Base-by-base conservation (phyloP, 2,329 filamentous ascomycete species). In the Pseudocercospora fijiensis region DNA sequence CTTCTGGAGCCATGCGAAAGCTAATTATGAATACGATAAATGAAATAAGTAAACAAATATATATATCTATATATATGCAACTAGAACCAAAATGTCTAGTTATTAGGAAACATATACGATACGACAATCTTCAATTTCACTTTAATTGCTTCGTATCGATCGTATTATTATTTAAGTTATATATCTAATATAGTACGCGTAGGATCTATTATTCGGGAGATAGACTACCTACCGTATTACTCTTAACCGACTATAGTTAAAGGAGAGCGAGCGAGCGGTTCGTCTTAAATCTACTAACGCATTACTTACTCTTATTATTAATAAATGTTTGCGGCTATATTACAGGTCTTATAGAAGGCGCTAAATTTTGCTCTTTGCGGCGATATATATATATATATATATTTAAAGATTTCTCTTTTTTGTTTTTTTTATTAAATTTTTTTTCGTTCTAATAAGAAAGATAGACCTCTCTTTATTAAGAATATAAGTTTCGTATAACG, bases 291-390 rank as follows among this genome's bases (percentile, higher is more conserved):
- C 5, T 41, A n/a, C 37, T n/a, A 41, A 41, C 37, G 37, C 37
- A 41, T 41, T n/a, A n/a, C 5, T 41, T 13, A n/a, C n/a, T n/a
- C n/a, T n/a, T n/a, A n/a, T n/a, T n/a, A n/a, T n/a, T n/a, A n/a
- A n/a, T n/a, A n/a, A n/a, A n/a, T n/a, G n/a, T n/a, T n/a, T n/a
- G n/a, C n/a, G n/a, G n/a, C n/a, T n/a, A n/a, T n/a, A n/a, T n/a
- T n/a, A n/a, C n/a, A n/a, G n/a, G n/a, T n/a, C n/a, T n/a, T n/a
- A n/a, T n/a, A n/a, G n/a, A n/a, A n/a, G n/a, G n/a, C 41, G 24
- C 47, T 24, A 26, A 51, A 52, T 7, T 20, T 18, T 26, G 43
- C 37, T 45, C 45, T 58, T 45, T 58, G 56, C 58, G 52, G 52
- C 28, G 8, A 30, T 37, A 47, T 27, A 60, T 52, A 47, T 47